These are phyloP conservation scores for Malassezia psittaci DNA, from an alignment of 1,284 basidiomycete genomes.

Conservation along the genomic window DNA sequence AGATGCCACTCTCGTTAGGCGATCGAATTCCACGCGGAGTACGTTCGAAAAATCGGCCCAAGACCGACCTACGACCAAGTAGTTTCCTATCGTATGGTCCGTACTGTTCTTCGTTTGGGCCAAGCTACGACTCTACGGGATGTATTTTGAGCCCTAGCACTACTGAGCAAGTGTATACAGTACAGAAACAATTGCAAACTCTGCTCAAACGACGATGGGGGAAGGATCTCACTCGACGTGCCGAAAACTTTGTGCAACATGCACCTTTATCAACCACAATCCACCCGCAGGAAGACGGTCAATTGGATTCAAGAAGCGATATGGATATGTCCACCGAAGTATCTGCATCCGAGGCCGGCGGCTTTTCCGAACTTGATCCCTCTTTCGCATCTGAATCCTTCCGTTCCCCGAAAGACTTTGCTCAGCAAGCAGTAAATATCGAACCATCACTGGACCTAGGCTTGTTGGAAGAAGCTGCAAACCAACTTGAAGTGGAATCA, in stretches of 20 bases:
- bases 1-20: conserved; percentile 22
- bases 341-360: neutral
- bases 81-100: conserved; percentile 35
- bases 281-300: too few species aligned
- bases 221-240: conserved; percentile 7
- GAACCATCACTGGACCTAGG: conserved; percentile 15
- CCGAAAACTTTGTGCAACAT: neutral
- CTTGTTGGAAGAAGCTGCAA: conserved; percentile 15
- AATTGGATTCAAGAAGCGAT: conserved; percentile 7
- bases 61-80: conserved; percentile 8
- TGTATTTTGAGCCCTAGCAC: conserved; percentile 20
- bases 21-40: conserved; percentile 13
- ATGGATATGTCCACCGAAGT: neutral
- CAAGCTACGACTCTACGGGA: conserved; percentile 31
- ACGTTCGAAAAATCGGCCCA: neutral
- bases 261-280: too few species aligned
- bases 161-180: conserved; percentile 16
- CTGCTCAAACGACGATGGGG: conserved; percentile 3
- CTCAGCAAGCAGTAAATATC: conserved; percentile 3
- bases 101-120: conserved; percentile 31
- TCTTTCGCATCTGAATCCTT: neutral
- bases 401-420: neutral
- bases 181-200: neutral
- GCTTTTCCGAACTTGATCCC: too few species aligned
- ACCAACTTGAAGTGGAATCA: conserved; percentile 23